These are phyloP conservation scores for Daedaleopsis sinensis DNA, from an alignment of 768 basidiomycete genomes.

Conservation along the genomic window DNA sequence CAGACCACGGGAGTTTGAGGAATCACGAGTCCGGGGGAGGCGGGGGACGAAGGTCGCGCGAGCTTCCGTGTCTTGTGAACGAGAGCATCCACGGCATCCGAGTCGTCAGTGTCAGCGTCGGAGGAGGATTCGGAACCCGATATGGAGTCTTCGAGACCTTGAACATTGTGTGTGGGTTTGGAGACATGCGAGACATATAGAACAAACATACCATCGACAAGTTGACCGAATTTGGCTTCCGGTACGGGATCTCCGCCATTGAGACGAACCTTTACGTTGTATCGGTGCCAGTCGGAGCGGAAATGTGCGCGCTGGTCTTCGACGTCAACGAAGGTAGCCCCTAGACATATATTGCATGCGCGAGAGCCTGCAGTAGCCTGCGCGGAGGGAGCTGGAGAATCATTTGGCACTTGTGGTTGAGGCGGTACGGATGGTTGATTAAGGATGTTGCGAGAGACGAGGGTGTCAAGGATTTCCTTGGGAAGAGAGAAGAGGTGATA, in stretches of 20 bases:
- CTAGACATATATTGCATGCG: conserved; percentile 75
- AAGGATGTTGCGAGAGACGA: conserved; percentile 68
- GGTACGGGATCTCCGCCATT: conserved; percentile 63
- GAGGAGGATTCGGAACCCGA: conserved; percentile 88
- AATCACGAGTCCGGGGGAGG: conserved; percentile 34
- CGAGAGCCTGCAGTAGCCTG: conserved; percentile 45
- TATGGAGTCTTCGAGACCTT: conserved; percentile 83
- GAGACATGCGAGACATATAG: not conserved
- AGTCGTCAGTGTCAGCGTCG: conserved; percentile 57
- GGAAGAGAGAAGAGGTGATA: conserved; percentile 79
- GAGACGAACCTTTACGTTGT: conserved; percentile 88
- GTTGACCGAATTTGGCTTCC: conserved; percentile 71
- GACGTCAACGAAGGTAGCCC: conserved; percentile 68
- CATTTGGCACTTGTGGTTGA: conserved; percentile 34
- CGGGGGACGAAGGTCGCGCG: conserved; percentile 50
- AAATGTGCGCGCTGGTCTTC: conserved; percentile 87
- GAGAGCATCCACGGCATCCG: conserved; percentile 68
- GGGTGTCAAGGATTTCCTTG: conserved; percentile 62
- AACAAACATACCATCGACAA: conserved; percentile 73
- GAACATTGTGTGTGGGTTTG: not conserved
- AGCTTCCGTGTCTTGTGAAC: conserved; percentile 39
- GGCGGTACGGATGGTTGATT: conserved; percentile 38
- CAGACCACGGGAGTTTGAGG: conserved; percentile 78
- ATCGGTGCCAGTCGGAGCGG: conserved; percentile 96
- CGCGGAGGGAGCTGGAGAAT: conserved; percentile 31